These are phyloP conservation scores for Collybia mongolica DNA, from an alignment of 768 basidiomycete species.

Conservation along the genomic window DNA sequence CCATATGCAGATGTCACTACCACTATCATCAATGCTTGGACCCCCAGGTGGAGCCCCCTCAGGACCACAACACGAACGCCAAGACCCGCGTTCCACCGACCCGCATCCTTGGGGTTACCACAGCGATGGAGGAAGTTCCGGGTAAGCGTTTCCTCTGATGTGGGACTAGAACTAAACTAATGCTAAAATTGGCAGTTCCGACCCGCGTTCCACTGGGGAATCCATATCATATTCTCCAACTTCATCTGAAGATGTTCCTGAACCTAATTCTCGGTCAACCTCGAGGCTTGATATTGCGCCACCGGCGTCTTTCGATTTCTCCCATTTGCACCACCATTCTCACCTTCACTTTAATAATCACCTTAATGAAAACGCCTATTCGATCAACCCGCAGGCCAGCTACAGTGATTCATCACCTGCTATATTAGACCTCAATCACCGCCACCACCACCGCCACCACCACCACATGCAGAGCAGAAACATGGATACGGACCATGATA, in stretches of 20 bases:
- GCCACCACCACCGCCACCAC: not conserved
- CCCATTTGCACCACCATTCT: not conserved
- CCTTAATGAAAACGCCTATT: not conserved
- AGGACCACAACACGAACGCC: no score
- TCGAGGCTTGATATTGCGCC: slow-evolving; percentile 3
- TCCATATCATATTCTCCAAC: slow-evolving; percentile 17
- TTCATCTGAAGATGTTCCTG: slow-evolving; percentile 18
- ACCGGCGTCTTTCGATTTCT: slow-evolving; percentile 1
- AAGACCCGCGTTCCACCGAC: slow-evolving; percentile 7
- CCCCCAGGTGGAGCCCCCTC: not conserved
- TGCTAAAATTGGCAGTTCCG: slow-evolving; percentile 10
- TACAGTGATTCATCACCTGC: not conserved
- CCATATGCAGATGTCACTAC: slow-evolving; percentile 8
- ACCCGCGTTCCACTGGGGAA: slow-evolving; percentile 12
- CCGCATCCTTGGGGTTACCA: slow-evolving; percentile 19
- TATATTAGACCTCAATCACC: not conserved
- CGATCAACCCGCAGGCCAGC: not conserved
- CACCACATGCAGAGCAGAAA: not conserved
- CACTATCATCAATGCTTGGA: slow-evolving; percentile 5
- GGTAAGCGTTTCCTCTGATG: slow-evolving; percentile 11
- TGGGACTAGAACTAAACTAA: not conserved
- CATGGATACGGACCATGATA: not conserved
- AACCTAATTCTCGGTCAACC: slow-evolving; percentile 11
- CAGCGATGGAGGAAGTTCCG: slow-evolving; percentile 20
- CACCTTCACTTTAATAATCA: not conserved